Evolutionary conservation across 2,329 filamentous ascomycete genomes (phyloP), one percentile per base, ranked within the genome.

Genomic region (Arachnopeziza araneosa): DNA sequence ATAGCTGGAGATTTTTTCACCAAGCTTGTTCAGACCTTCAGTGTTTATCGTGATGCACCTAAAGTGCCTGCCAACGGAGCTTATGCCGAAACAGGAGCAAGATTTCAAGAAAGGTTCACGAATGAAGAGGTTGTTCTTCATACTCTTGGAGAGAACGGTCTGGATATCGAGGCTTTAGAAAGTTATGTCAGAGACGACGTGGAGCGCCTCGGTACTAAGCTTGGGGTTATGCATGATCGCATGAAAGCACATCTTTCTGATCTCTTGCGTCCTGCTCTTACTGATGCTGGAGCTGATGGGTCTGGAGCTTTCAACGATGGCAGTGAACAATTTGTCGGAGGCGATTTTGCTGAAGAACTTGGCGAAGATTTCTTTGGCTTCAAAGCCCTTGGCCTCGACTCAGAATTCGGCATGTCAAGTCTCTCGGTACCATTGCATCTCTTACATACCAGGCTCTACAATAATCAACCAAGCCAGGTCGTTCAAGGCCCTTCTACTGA

Each of bases 291-390:
- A 44, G 83, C 85, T 32, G 95, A 98, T 71, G 95, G 93, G 44
- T 92, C 88, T 4, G 90, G 89, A 59, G 90, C 92, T 7, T 99
- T 99, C 80, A 91, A 96, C 64, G 95, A 99, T 69, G 93, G 93
- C 65, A 96, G 92, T 74, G 95, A 99, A 65, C 95, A 98, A 72
- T 99, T 98, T 68, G 87, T 97, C 54, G 91, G 90, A 52, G 95
- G 95, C 63, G 95, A 99, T 74, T 99, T 99, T 73, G 95, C 95
- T 0, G 95, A 97, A 73, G 95, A 99, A 68, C 89, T 99, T 14
- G 93, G 93, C 63, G 95, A 99, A 78, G 95, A 99, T 76, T 99
- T 97, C 83, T 99, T 99, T 71, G 95, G 95, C 26, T 98, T 99
- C 83, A 93, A 92, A 72, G 93, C 96, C 62, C 84, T 99, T 52